phyloP scores from a whole-genome alignment of 2,329 filamentous ascomycete species.

The Aspergillus jensenii region DNA sequence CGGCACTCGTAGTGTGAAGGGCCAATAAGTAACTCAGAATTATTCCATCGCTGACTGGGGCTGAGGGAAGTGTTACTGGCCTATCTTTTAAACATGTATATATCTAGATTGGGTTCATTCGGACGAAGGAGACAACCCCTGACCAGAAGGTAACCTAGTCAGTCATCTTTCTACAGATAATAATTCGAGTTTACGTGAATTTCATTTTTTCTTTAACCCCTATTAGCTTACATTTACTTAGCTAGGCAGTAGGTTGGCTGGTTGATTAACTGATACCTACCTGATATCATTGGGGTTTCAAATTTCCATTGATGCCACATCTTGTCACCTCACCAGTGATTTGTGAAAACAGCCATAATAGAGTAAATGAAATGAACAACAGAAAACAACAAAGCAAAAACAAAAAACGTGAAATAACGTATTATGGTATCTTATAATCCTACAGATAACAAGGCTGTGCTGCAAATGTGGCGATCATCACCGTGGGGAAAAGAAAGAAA shows the following conservation, averaged over 20 bases:
- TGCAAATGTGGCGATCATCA: not conserved
- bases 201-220: not conserved
- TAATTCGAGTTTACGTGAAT: not conserved
- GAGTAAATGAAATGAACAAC: not conserved
- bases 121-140: too few relatives aligned
- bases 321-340: not conserved
- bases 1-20: constrained; percentile 1
- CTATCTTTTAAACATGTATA: too few relatives aligned
- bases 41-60: too few relatives aligned
- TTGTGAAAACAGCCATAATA: not conserved
- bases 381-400: not conserved
- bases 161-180: not conserved
- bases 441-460: constrained; percentile 3
- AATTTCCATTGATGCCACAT: not conserved
- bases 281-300: not conserved
- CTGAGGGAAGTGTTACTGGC: too few relatives aligned
- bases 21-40: not conserved
- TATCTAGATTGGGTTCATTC: too few relatives aligned
- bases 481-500: not conserved
- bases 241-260: not conserved
- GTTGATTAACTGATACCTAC: not conserved
- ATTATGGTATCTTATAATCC: constrained; percentile 10
- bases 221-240: not conserved
- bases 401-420: not conserved
- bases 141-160: too few relatives aligned